Conservation (phyloP, 805 yeast species). For the Myxozyma kluyveri region DNA sequence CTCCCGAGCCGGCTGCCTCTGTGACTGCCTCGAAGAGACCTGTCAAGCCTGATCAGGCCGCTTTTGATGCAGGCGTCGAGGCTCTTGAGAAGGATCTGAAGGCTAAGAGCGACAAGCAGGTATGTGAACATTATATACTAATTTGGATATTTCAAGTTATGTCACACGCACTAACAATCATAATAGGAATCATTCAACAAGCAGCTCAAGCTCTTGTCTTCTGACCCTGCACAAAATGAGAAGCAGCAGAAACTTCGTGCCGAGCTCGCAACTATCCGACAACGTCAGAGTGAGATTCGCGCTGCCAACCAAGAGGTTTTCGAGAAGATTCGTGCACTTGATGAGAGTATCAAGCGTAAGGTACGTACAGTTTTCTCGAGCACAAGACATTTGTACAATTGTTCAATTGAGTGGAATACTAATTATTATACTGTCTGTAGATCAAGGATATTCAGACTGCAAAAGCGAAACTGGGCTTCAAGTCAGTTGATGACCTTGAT, state of each 20-base stretch:
- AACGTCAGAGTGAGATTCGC: conserved; percentile 27
- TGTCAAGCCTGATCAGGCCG: conserved; percentile 29
- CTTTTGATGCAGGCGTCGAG: conserved; percentile 25
- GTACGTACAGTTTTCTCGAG: conserved; percentile 5
- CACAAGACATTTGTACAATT: not conserved
- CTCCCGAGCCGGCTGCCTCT: conserved; percentile 5
- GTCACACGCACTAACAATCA: not conserved
- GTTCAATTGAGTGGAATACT: not conserved
- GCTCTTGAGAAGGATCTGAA: conserved; percentile 30
- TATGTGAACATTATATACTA: not conserved
- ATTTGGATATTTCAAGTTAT: not conserved
- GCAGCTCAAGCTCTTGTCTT: conserved; percentile 23
- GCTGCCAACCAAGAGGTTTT: conserved; percentile 36
- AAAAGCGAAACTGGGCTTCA: conserved; percentile 66
- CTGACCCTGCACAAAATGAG: conserved; percentile 24
- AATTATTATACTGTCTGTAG: conserved; percentile 34
- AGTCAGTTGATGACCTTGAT: conserved; percentile 39
- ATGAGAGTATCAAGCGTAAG: conserved; percentile 57
- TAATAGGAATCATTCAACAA: conserved; percentile 18
- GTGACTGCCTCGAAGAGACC: conserved; percentile 13
- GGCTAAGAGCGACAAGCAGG: conserved; percentile 29
- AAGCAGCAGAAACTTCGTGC: conserved; percentile 23
- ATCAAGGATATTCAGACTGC: conserved; percentile 68
- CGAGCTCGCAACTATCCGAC: conserved; percentile 12
- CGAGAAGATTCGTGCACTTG: conserved; percentile 70